Evolutionary conservation across 148 eudicot species (phyloP).

Genomic region (Chenopodium formosanum): DNA sequence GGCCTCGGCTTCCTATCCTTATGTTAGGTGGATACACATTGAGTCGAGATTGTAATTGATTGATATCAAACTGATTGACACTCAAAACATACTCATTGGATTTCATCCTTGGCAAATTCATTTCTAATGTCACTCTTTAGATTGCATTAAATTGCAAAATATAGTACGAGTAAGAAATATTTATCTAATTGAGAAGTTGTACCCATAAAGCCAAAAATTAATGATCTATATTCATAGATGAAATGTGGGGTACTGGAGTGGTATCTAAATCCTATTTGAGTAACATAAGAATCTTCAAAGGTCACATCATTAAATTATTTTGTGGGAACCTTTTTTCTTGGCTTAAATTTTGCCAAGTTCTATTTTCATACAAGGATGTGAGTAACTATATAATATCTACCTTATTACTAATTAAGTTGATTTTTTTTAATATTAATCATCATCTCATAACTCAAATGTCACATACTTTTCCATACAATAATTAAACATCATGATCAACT

Average conservation of each 20-base stretch:
- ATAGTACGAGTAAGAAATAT: not conserved
- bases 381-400: conserved; percentile 13
- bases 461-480: not conserved
- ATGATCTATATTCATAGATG: not conserved
- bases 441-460: not conserved
- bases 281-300: not conserved
- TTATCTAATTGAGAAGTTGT: conserved; percentile 15
- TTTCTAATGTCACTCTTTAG: conserved; percentile 8
- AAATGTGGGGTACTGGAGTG: not conserved
- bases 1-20: too few species aligned
- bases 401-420: conserved; percentile 10
- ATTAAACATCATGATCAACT: not conserved
- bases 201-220: not conserved
- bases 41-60: not conserved
- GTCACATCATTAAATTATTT: conserved; percentile 9
- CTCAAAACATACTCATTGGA: not conserved
- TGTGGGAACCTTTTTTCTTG: not conserved
- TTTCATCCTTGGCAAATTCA: not conserved
- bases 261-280: not conserved
- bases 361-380: conserved; percentile 16
- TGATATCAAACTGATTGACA: not conserved
- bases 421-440: not conserved
- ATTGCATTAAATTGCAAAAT: not conserved
- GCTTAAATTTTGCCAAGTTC: conserved; percentile 20
- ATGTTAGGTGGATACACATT: not conserved